Evolutionary conservation across 331 rosid species (phyloP).

Genomic region (Cucumis variabilis): DNA sequence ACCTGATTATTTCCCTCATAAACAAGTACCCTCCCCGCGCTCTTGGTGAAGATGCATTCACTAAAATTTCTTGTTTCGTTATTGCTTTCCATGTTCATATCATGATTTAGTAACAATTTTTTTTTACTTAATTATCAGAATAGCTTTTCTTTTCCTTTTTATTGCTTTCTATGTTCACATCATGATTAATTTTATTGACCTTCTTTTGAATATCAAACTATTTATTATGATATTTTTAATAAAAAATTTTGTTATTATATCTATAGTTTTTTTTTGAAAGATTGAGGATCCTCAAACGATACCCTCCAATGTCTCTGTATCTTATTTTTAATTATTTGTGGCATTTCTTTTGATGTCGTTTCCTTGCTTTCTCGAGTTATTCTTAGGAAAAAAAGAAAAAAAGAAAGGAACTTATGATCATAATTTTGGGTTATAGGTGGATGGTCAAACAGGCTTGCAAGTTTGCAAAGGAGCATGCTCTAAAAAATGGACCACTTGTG

Average conservation of each 20-base stretch:
- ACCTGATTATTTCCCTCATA: too few relatives aligned
- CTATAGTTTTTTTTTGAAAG: background rate
- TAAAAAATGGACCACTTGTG: constrained; percentile 96
- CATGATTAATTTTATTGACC: background rate
- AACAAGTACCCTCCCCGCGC: too few relatives aligned
- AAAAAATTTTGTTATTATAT: background rate
- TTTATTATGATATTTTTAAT: background rate
- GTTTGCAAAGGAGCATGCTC: constrained; percentile 91
- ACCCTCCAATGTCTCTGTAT: background rate
- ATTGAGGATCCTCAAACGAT: constrained; percentile 1
- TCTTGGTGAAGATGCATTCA: too few relatives aligned
- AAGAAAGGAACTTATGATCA: constrained; percentile 1
- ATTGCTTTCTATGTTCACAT: too few relatives aligned
- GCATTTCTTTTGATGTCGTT: background rate
- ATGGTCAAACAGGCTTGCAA: constrained; percentile 95
- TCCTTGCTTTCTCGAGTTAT: constrained; percentile 22
- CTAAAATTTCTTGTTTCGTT: background rate
- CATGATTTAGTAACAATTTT: too few relatives aligned
- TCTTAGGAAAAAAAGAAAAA: background rate
- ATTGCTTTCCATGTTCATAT: constrained; percentile 20
- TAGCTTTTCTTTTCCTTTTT: too few relatives aligned
- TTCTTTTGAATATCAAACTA: constrained; percentile 4
- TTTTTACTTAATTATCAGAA: too few relatives aligned
- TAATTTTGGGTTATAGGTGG: constrained; percentile 59
- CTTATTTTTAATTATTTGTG: too few relatives aligned